Conservation (phyloP, 2,329 filamentous ascomycete genomes). For the Ophiostoma quercus region DNA sequence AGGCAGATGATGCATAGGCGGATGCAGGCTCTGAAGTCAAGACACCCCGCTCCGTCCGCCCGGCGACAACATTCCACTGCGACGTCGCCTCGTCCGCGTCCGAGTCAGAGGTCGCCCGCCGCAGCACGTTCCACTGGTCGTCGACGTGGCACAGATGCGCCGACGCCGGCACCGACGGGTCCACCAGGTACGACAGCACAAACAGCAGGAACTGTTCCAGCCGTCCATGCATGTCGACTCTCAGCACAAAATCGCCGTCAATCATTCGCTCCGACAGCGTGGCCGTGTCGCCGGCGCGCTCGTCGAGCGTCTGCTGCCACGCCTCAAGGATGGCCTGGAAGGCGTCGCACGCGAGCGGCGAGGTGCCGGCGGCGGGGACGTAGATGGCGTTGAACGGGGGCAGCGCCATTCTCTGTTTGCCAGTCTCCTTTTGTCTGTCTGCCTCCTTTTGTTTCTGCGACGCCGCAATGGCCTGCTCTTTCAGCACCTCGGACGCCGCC, state of each 20-base stretch:
- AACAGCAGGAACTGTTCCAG: slow-evolving; percentile 17
- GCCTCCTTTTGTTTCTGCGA: background rate
- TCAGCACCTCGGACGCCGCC: slow-evolving; percentile 11
- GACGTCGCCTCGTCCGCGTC: background rate
- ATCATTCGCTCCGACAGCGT: background rate
- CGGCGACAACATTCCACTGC: slow-evolving; percentile 21
- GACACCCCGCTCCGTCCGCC: background rate
- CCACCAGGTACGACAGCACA: background rate
- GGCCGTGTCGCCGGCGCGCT: background rate
- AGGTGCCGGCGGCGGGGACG: slow-evolving; percentile 11
- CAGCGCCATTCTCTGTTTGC: background rate
- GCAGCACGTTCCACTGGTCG: background rate
- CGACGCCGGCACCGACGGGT: background rate
- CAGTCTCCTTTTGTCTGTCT: background rate
- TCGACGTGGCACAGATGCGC: slow-evolving; percentile 16
- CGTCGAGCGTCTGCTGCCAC: slow-evolving; percentile 18
- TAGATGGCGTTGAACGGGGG: slow-evolving; percentile 21
- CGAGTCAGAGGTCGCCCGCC: background rate
- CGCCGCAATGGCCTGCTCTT: background rate
- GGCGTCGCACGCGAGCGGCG: slow-evolving; percentile 11
- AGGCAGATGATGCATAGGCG: background rate
- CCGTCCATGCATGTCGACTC: slow-evolving; percentile 7
- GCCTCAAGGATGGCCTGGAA: slow-evolving; percentile 21
- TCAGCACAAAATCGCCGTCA: slow-evolving; percentile 9
- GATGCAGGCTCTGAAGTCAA: background rate